Percentiles rank a stretch among this genome's conserved stretches.
Evolutionary conservation across 345 rosid species (phyloP).

Genomic region (Corchorus olitorius): DNA sequence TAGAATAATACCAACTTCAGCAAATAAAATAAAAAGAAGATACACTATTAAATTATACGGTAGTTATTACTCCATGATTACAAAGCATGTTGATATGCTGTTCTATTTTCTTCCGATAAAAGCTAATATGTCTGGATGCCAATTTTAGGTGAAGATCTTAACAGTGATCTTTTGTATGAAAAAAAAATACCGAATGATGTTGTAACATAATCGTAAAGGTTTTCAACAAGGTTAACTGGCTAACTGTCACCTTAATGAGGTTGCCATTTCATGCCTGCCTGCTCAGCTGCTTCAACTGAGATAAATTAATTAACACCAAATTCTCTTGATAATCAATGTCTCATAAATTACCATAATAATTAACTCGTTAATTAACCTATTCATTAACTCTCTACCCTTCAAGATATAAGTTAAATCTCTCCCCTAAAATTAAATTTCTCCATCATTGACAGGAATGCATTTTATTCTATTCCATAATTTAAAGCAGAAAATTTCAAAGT

Average conservation of each 20-base stretch:
- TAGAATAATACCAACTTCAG: neutral
- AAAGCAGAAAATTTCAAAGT: neutral
- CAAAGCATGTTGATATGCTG: neutral
- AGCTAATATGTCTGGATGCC: neutral
- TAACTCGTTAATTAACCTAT: neutral
- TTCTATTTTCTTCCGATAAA: neutral
- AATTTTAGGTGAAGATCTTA: constrained; percentile 3
- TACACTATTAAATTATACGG: neutral
- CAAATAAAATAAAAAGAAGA: neutral
- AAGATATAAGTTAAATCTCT: neutral
- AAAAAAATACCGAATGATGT: neutral
- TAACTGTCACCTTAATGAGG: neutral
- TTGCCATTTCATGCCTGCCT: constrained; percentile 4
- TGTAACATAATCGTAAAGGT: neutral
- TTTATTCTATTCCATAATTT: neutral
- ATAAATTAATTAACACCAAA: neutral
- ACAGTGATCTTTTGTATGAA: neutral
- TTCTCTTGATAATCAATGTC: neutral
- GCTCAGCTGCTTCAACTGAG: constrained; percentile 7
- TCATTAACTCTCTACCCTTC: neutral
- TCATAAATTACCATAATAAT: neutral
- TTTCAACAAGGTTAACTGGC: neutral
- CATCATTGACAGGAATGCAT: neutral
- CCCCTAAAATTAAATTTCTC: neutral
- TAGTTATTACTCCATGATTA: neutral